These are phyloP conservation scores for Pulveroboletus sp. DNA, from an alignment of 768 basidiomycete genomes.

Conservation along the genomic window DNA sequence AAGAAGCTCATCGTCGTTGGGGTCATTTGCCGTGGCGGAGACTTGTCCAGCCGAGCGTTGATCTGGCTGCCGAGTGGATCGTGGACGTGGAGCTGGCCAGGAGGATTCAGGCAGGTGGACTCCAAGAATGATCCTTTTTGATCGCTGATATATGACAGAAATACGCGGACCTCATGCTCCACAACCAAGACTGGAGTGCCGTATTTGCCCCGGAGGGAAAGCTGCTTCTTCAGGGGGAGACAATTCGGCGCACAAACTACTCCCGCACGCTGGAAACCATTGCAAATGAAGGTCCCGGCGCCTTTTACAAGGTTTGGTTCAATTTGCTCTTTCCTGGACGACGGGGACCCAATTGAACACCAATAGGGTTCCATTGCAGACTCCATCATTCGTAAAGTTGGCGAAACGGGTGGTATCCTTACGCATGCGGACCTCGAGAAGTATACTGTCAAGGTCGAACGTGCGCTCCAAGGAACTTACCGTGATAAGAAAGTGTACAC, in stretches of 20 bases:
- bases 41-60: constrained; percentile 71
- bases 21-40: constrained; percentile 76
- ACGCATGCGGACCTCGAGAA: constrained; percentile 67
- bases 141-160: constrained; percentile 28
- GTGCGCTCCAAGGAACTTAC: constrained; percentile 77
- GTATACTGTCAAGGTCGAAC: constrained; percentile 67
- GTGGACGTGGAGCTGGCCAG: constrained; percentile 75
- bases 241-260: constrained; percentile 68
- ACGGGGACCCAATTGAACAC: constrained; percentile 13
- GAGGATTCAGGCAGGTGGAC: constrained; percentile 59
- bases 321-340: constrained; percentile 4
- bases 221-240: constrained; percentile 72
- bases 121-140: background rate
- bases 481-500: constrained; percentile 80
- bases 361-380: constrained; percentile 77
- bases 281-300: constrained; percentile 72
- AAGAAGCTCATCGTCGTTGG: constrained; percentile 81
- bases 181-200: constrained; percentile 70
- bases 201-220: constrained; percentile 79
- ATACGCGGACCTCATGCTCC: constrained; percentile 56
- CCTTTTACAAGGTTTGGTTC: constrained; percentile 70
- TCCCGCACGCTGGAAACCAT: constrained; percentile 74
- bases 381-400: constrained; percentile 69
- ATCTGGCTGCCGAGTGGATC: constrained; percentile 76
- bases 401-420: constrained; percentile 74